phyloP scores from a whole-genome alignment of 179 eudicot species.

The Actinidia chinensis region DNA sequence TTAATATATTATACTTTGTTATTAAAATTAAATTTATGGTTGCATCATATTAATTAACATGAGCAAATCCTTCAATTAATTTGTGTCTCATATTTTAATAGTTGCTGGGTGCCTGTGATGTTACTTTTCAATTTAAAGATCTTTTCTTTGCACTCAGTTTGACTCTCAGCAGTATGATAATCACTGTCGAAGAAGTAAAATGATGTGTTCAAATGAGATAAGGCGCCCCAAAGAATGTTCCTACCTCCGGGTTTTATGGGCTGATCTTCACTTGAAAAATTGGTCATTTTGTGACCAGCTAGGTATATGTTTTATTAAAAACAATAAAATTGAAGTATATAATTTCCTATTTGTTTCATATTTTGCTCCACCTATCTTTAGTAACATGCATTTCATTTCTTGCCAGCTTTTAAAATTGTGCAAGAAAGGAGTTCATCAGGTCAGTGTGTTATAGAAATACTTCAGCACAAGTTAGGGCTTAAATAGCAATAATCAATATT shows the following conservation, averaged over 20 bases:
- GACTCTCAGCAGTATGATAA: slow-evolving; percentile 78
- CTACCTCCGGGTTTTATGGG: slow-evolving; percentile 81
- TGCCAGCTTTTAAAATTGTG: slow-evolving; percentile 86
- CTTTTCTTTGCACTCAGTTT: slow-evolving; percentile 50
- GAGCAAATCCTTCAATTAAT: neutral
- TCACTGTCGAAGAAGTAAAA: slow-evolving; percentile 85
- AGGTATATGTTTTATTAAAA: neutral
- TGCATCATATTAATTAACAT: neutral
- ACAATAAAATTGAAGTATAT: neutral
- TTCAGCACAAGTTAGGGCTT: too few species aligned
- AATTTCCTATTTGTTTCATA: neutral
- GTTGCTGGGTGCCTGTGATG: neutral
- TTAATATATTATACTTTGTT: neutral
- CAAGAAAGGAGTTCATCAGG: slow-evolving; percentile 83
- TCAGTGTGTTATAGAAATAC: too few species aligned
- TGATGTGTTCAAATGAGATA: slow-evolving; percentile 80
- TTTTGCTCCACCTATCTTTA: neutral
- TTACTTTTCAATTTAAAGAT: slow-evolving; percentile 1
- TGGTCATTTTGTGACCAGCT: neutral
- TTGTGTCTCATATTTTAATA: slow-evolving; percentile 1
- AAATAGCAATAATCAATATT: too few species aligned
- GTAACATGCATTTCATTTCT: slow-evolving; percentile 15
- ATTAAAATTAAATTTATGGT: neutral
- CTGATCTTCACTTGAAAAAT: slow-evolving; percentile 5
- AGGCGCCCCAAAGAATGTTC: slow-evolving; percentile 89